These are phyloP conservation scores for Globisporangium nodosum DNA, from an alignment of 352 stramenopile species.

Conservation along the genomic window DNA sequence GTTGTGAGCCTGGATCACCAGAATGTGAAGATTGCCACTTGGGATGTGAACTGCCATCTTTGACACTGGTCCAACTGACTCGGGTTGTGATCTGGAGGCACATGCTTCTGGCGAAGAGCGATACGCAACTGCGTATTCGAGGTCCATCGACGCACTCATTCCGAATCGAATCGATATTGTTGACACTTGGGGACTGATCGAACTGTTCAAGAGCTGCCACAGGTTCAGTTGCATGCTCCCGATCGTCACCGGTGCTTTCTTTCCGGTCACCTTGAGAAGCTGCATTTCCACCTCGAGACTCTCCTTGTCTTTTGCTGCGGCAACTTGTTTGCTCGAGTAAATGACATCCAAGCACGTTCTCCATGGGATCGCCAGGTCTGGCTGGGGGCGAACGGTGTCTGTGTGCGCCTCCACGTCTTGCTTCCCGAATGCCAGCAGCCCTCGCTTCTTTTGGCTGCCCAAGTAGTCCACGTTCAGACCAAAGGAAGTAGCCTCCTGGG, in stretches of 20 bases:
- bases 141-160: conserved; percentile 16
- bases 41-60: conserved; percentile 12
- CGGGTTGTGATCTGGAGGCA: background rate
- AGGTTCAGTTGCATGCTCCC: conserved; percentile 27
- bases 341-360: conserved; percentile 15
- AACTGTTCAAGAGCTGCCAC: conserved; percentile 12
- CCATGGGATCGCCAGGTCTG: conserved; percentile 15
- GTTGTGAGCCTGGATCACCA: conserved; percentile 29
- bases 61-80: background rate
- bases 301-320: conserved; percentile 27
- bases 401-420: conserved; percentile 12
- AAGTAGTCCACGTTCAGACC: conserved; percentile 15
- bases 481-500: conserved; percentile 1
- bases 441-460: conserved; percentile 20
- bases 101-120: conserved; percentile 2
- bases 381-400: background rate
- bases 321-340: conserved; percentile 17
- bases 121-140: conserved; percentile 22
- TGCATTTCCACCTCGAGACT: conserved; percentile 22
- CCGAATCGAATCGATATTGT: conserved; percentile 21
- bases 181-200: background rate
- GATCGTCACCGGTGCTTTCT: conserved; percentile 14
- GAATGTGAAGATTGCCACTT: conserved; percentile 36
- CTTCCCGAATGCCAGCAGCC: conserved; percentile 17
- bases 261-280: conserved; percentile 14